A percentile compares a stretch with the other conserved stretches of the same genome.
phyloP scores from a whole-genome alignment of 306 rosid genomes.

The Hippophae rhamnoides region DNA sequence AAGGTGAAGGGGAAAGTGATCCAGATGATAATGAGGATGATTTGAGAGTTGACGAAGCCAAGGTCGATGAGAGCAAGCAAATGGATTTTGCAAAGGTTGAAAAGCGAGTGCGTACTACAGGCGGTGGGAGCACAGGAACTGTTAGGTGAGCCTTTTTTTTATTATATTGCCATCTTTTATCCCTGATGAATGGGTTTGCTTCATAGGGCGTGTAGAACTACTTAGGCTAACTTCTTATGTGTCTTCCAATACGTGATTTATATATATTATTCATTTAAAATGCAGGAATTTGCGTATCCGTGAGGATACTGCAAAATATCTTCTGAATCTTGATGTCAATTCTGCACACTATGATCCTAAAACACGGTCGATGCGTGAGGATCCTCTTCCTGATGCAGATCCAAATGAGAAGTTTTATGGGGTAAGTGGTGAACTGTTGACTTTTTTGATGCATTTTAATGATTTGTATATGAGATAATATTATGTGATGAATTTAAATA shows the following conservation, averaged over 20 bases:
- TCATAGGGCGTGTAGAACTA: no score
- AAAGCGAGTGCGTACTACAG: slow-evolving; percentile 51
- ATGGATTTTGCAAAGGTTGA: slow-evolving; percentile 68
- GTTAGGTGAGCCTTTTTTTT: slow-evolving; percentile 30
- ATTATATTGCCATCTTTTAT: background rate
- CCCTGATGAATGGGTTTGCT: no score
- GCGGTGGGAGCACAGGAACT: slow-evolving; percentile 66
- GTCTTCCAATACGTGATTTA: slow-evolving; percentile 1
- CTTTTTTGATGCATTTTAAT: background rate
- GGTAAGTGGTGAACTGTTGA: slow-evolving; percentile 23
- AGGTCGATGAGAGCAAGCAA: slow-evolving; percentile 57
- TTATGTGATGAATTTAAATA: background rate
- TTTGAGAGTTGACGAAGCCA: slow-evolving; percentile 54
- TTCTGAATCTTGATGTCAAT: slow-evolving; percentile 43
- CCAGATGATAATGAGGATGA: slow-evolving; percentile 43
- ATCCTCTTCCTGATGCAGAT: slow-evolving; percentile 55
- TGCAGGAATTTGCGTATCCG: slow-evolving; percentile 42
- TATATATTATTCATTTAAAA: slow-evolving; percentile 7
- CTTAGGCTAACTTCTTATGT: no score
- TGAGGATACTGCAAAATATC: slow-evolving; percentile 52
- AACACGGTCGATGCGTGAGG: slow-evolving; percentile 52
- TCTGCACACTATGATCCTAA: slow-evolving; percentile 53
- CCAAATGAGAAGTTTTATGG: slow-evolving; percentile 48
- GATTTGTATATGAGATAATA: background rate
- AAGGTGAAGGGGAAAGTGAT: slow-evolving; percentile 22